Evolutionary conservation across 106 monocot species (phyloP), one percentile per base, ranked within the genome.

Genomic region (Allium cepa): DNA sequence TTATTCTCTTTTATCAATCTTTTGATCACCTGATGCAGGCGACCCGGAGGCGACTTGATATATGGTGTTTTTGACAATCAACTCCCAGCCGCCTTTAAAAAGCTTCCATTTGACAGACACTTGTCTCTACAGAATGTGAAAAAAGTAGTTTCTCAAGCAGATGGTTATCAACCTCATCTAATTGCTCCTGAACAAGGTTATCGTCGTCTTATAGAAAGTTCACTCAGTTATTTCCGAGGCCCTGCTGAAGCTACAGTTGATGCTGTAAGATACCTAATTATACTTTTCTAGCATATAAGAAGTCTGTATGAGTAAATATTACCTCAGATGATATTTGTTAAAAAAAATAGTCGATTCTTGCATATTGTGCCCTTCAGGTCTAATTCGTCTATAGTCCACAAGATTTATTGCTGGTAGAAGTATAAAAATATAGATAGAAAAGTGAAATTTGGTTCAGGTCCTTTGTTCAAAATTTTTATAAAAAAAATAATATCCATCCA

Each of bases 131-230:
- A 86, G 57, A 90, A 90, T 65, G 90, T 90, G 17, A 85, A 62
- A 53, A 90, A 83, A 66, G 78, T 90, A 8, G 83, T 90, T 64
- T 90, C 90, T 36, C 71, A 90, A 66, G 85, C 90, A 9, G 90
- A 90, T 73, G 90, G 90, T 59, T 90, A 90, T 75, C 90, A 90
- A 74, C 90, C 90, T 5, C 86, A 90, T 74, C 62, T 90, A 47
- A 90, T 90, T 79, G 90, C 90, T 51, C 90, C 85, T 27, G 90
- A 90, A 69, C 90, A 90, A 72, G 90, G 90, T 36, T 90, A 90
- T 52, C 74, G 85, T n/a, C 80, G 90, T 0, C 71, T 90, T n/a
- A 90, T 90, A 16, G 90, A 90, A 68, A 78, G 85, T 9, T 69
- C 86, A 59, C 78, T 90, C 4, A 73, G 63, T 50, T 90, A 78